Percentiles rank a stretch among this genome's conserved stretches.
These are phyloP conservation scores for Babjeviella inositovora DNA, from an alignment of 805 yeast genomes.

Conservation along the genomic window DNA sequence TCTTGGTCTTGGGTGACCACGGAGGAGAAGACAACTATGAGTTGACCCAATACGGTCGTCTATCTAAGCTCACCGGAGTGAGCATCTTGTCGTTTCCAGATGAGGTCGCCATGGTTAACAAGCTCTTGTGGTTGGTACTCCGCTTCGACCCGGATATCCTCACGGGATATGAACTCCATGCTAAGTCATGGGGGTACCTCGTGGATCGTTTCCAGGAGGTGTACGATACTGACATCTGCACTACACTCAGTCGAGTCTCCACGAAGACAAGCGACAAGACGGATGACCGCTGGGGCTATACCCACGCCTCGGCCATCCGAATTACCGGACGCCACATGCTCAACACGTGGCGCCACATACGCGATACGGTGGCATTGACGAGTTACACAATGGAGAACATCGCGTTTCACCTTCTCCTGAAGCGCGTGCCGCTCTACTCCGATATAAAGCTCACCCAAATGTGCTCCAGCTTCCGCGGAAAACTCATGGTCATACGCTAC, in stretches of 20 bases:
- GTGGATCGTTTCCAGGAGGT: slow-evolving; percentile 39
- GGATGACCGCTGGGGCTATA: slow-evolving; percentile 68
- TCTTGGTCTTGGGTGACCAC: slow-evolving; percentile 7
- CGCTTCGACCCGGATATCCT: slow-evolving; percentile 75
- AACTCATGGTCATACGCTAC: slow-evolving; percentile 24
- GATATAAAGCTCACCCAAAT: slow-evolving; percentile 28
- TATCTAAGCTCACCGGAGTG: slow-evolving; percentile 1
- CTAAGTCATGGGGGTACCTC: slow-evolving; percentile 81
- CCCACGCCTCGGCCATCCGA: slow-evolving; percentile 54
- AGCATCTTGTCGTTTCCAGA: slow-evolving; percentile 3
- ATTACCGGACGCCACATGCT: slow-evolving; percentile 73
- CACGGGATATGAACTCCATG: slow-evolving; percentile 72
- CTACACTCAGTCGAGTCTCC: slow-evolving; percentile 44
- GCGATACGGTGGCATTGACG: slow-evolving; percentile 43
- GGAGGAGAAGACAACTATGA: neutral
- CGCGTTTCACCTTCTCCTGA: slow-evolving; percentile 49
- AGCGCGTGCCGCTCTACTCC: slow-evolving; percentile 48
- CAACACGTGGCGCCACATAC: slow-evolving; percentile 70
- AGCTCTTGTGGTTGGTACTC: slow-evolving; percentile 37
- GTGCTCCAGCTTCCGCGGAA: slow-evolving; percentile 12
- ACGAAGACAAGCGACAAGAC: slow-evolving; percentile 29
- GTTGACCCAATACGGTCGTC: neutral
- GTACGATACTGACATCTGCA: slow-evolving; percentile 35
- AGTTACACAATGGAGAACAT: slow-evolving; percentile 70
- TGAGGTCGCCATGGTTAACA: slow-evolving; percentile 47